phyloP scores from a whole-genome alignment of 2,329 filamentous ascomycete genomes.

The Neonectria neomacrospora region DNA sequence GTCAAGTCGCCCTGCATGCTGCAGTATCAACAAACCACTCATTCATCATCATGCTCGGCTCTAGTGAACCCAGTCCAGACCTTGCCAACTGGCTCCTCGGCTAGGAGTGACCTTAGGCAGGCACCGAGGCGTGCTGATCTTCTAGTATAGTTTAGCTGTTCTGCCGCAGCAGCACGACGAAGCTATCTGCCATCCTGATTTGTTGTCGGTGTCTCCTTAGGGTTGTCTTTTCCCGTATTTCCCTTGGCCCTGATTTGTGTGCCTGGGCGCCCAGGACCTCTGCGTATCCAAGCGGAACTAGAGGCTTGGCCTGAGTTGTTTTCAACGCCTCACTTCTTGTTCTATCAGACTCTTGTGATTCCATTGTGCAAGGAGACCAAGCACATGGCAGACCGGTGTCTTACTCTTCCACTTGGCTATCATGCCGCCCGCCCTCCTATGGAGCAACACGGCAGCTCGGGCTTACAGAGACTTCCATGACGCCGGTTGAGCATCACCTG shows the following conservation, averaged over 20 bases:
- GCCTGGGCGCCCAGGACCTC: constrained; percentile 8
- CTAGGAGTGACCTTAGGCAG: background rate
- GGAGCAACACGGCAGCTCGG: background rate
- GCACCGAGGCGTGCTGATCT: constrained; percentile 14
- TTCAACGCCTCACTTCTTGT: constrained; percentile 2
- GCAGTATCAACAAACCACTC: constrained; percentile 34
- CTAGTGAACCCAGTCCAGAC: constrained; percentile 21
- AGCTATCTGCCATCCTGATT: constrained; percentile 3
- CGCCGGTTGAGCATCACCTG: constrained; percentile 30
- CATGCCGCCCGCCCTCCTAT: constrained; percentile 1
- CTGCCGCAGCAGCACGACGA: background rate
- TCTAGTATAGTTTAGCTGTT: background rate
- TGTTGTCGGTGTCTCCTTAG: background rate
- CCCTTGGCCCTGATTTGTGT: constrained; percentile 14
- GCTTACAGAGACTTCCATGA: background rate
- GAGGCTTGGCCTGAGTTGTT: background rate
- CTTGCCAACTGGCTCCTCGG: constrained; percentile 30
- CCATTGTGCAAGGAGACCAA: constrained; percentile 11
- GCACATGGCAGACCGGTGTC: constrained; percentile 16
- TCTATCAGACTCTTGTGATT: constrained; percentile 12
- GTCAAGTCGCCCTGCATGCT: constrained; percentile 30
- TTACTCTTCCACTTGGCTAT: background rate
- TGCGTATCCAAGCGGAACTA: background rate
- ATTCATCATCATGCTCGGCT: constrained; percentile 22
- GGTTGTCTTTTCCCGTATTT: constrained; percentile 23